A percentile compares a stretch with the other conserved stretches of the same genome.
phyloP scores from a whole-genome alignment of 768 basidiomycete genomes.

The Boletus rufocinnamomeus region DNA sequence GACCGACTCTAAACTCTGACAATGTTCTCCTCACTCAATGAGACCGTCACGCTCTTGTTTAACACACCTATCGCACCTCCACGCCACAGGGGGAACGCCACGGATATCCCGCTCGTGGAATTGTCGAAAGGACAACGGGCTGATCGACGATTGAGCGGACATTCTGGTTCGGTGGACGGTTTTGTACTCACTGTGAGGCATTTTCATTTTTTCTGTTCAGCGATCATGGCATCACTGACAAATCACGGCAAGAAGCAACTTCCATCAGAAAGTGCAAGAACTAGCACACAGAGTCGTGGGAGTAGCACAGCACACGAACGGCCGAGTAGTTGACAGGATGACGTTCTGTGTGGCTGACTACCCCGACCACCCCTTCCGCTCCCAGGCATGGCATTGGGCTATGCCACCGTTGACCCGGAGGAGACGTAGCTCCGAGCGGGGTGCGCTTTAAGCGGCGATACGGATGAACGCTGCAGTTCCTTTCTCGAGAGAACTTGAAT shows the following conservation, averaged over 20 bases:
- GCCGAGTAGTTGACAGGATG: background rate
- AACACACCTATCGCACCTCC: slow-evolving; percentile 27
- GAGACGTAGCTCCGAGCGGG: background rate
- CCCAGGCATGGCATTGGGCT: slow-evolving; percentile 25
- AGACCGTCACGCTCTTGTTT: slow-evolving; percentile 20
- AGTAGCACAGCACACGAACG: slow-evolving; percentile 5
- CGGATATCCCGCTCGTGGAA: slow-evolving; percentile 24
- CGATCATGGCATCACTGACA: slow-evolving; percentile 6
- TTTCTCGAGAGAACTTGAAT: background rate
- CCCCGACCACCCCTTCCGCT: background rate
- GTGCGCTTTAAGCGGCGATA: background rate
- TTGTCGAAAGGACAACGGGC: slow-evolving; percentile 9
- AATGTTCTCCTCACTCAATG: slow-evolving; percentile 19
- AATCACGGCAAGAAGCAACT: background rate
- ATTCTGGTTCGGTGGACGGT: slow-evolving; percentile 5
- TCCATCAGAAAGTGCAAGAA: slow-evolving; percentile 6
- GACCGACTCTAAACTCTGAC: background rate
- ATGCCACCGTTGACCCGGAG: background rate
- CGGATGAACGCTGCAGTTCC: background rate
- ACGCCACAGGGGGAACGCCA: background rate
- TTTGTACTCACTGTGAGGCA: slow-evolving; percentile 19
- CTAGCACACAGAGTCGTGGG: slow-evolving; percentile 18
- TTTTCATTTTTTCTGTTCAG: background rate
- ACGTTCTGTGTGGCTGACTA: background rate
- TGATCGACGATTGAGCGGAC: background rate